phyloP scores from a whole-genome alignment of 208 protist species.

The Herpetomonas tarakana region DNA sequence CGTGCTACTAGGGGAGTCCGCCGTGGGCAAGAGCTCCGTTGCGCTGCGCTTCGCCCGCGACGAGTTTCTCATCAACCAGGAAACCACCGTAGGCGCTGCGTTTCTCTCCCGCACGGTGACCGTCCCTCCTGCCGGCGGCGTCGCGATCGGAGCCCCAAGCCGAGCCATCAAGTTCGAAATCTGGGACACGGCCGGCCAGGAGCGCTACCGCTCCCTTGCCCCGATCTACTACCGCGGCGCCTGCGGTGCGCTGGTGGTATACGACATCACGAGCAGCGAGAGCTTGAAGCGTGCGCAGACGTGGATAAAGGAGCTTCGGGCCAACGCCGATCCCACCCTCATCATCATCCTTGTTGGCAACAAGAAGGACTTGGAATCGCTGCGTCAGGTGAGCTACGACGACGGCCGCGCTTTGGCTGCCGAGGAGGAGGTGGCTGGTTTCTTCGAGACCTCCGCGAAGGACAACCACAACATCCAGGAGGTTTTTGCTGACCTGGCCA shows the following conservation, averaged over 20 bases:
- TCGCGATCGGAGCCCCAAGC: slow-evolving; percentile 8
- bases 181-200: slow-evolving; percentile 93
- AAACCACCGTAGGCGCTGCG: slow-evolving; percentile 86
- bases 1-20: slow-evolving; percentile 87
- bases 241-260: slow-evolving; percentile 93
- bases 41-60: slow-evolving; percentile 83
- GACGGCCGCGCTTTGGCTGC: slow-evolving; percentile 64
- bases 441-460: slow-evolving; percentile 89
- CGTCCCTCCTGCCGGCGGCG: slow-evolving; percentile 29
- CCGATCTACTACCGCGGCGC: slow-evolving; percentile 94
- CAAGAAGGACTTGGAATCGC: slow-evolving; percentile 94
- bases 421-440: slow-evolving; percentile 69
- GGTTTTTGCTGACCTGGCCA: slow-evolving; percentile 88
- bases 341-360: slow-evolving; percentile 95
- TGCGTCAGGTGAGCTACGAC: slow-evolving; percentile 75
- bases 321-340: slow-evolving; percentile 88
- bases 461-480: slow-evolving; percentile 83
- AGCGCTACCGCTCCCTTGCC: slow-evolving; percentile 88
- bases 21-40: slow-evolving; percentile 88
- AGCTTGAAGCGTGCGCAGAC: slow-evolving; percentile 93
- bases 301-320: slow-evolving; percentile 96
- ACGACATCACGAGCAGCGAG: slow-evolving; percentile 97
- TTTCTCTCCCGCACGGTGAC: slow-evolving; percentile 80
- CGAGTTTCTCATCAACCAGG: slow-evolving; percentile 80
- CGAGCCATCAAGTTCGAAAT: slow-evolving; percentile 84